Percentiles rank a stretch among this genome's conserved stretches.
Conservation (phyloP, 83 land plant genomes). For the Picea abies region DNA sequence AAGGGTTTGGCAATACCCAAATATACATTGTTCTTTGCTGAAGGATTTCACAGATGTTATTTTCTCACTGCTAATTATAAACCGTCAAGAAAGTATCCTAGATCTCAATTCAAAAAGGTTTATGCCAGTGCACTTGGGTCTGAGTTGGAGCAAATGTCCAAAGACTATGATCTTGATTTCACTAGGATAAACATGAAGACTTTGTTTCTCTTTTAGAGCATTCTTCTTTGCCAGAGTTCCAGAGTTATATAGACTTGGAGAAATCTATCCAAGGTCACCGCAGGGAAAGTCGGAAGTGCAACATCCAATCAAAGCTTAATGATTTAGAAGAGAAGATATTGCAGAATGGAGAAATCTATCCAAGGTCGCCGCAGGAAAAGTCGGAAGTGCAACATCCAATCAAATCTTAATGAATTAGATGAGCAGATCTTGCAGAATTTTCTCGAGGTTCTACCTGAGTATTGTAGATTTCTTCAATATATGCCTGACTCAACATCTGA, state of each 20-base stretch:
- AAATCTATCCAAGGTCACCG: no score
- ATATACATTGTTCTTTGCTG: no score
- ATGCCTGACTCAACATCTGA: not conserved
- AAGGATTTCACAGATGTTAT: no score
- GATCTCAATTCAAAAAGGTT: not conserved
- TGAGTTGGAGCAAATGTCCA: no score
- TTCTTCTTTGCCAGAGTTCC: not conserved
- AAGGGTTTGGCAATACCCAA: no score
- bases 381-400: not conserved
- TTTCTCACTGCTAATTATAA: not conserved
- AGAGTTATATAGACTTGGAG: not conserved
- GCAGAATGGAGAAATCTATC: not conserved
- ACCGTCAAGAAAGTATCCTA: not conserved
- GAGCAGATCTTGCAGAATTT: not conserved
- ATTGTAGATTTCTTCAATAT: not conserved
- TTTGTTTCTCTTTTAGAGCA: not conserved
- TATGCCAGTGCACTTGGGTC: no score
- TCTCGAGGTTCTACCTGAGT: not conserved
- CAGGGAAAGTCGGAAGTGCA: no score
- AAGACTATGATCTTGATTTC: slow-evolving; percentile 11
- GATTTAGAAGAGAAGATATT: no score
- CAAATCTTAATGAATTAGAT: not conserved
- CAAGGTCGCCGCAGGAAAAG: not conserved
- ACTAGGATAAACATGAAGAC: not conserved
- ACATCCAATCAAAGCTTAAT: no score